A percentile compares a stretch with the other conserved stretches of the same genome.
Evolutionary conservation across 306 rosid species (phyloP).

Genomic region (Vigna radiata): DNA sequence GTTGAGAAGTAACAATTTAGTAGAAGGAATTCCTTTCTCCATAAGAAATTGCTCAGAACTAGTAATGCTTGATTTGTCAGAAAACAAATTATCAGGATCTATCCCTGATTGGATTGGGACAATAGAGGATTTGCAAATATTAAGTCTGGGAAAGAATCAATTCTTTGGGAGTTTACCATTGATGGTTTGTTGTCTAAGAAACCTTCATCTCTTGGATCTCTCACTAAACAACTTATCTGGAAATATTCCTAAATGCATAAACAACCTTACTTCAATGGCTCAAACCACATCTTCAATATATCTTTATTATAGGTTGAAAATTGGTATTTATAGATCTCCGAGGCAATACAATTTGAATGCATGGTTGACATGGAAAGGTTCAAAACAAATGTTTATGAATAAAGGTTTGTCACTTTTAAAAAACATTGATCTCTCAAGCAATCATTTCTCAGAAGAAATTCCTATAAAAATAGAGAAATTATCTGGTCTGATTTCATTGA

Average conservation of each 20-base stretch:
- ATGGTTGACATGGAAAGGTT: slow-evolving; percentile 41
- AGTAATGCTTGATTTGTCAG: not conserved
- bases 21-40: not conserved
- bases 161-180: not conserved
- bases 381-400: not conserved
- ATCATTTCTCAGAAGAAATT: not conserved
- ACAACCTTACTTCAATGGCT: not conserved
- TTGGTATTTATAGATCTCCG: too few relatives aligned
- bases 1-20: not conserved
- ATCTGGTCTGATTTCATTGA: slow-evolving; percentile 10
- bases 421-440: slow-evolving; percentile 39
- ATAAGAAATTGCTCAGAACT: not conserved
- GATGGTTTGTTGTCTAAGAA: not conserved
- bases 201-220: not conserved
- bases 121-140: fast-evolving
- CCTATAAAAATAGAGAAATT: not conserved
- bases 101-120: not conserved
- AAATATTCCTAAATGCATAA: not conserved
- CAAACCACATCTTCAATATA: too few relatives aligned
- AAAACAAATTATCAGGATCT: not conserved
- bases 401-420: not conserved
- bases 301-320: too few relatives aligned
- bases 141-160: too few relatives aligned
- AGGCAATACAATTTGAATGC: too few relatives aligned
- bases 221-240: not conserved